Evolutionary conservation across 306 rosid genomes (phyloP).

Genomic region (Begonia masoniana): DNA sequence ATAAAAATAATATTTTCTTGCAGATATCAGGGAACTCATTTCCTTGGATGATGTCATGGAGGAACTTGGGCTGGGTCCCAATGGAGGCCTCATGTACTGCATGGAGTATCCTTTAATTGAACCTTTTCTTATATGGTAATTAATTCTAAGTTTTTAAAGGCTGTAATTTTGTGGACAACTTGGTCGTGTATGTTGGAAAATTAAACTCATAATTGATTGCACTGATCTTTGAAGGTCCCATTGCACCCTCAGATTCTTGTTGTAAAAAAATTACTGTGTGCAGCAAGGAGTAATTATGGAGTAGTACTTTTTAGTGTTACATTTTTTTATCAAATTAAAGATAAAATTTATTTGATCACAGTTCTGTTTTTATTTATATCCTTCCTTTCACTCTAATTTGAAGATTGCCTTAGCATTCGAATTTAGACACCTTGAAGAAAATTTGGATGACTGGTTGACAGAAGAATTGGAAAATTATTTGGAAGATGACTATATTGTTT

Average conservation of each 20-base stretch:
- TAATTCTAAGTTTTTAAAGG: no score
- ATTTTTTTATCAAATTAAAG: neutral
- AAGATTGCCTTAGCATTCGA: conserved; percentile 33
- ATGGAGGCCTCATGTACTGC: conserved; percentile 91
- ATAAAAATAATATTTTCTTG: conserved; percentile 9
- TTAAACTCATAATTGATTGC: no score
- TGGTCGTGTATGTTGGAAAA: neutral
- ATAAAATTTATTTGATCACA: neutral
- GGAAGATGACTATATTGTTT: conserved; percentile 84
- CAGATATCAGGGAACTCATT: conserved; percentile 87
- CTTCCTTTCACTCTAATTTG: no score
- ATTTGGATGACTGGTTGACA: conserved; percentile 68
- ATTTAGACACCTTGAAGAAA: conserved; percentile 75
- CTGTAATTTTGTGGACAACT: neutral
- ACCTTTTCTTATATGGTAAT: neutral
- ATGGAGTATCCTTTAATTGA: conserved; percentile 88
- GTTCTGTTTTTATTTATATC: neutral
- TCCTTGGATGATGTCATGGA: conserved; percentile 95
- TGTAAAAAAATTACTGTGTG: no score
- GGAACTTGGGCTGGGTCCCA: conserved; percentile 89
- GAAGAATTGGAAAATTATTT: conserved; percentile 69
- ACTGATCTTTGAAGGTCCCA: no score
- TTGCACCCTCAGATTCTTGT: no score
- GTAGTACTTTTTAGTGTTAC: no score
- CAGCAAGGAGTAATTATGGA: no score